These are phyloP conservation scores for Eimeria acervulina DNA, from an alignment of 169 alveolate species.

Conservation along the genomic window DNA sequence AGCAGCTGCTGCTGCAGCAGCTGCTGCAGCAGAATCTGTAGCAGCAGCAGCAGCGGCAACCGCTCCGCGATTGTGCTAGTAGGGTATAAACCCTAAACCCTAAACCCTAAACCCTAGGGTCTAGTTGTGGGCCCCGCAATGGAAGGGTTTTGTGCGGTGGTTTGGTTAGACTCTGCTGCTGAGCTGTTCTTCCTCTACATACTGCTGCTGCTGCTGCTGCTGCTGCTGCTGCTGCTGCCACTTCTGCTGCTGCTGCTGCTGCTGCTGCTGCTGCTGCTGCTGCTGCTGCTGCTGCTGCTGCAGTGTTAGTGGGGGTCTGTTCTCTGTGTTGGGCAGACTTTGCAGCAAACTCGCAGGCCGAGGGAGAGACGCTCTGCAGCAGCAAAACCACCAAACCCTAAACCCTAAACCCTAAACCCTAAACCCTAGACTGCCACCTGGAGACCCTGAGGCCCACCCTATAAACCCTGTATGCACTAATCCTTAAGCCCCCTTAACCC, in stretches of 20 bases:
- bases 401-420: slow-evolving; percentile 25
- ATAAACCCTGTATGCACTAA: neutral
- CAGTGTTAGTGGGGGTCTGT: neutral
- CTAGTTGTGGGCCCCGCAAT: too few relatives aligned
- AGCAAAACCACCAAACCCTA: neutral
- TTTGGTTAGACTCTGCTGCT: neutral
- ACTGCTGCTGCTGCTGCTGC: too few relatives aligned
- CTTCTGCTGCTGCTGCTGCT: slow-evolving; percentile 31
- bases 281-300: slow-evolving; percentile 64
- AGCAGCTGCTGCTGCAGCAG: too few relatives aligned
- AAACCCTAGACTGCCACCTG: too few relatives aligned
- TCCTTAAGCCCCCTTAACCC: neutral
- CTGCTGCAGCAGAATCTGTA: too few relatives aligned
- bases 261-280: slow-evolving; percentile 54
- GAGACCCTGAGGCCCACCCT: too few relatives aligned
- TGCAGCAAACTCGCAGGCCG: neutral
- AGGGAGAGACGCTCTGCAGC: neutral
- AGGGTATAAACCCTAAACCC: neutral
- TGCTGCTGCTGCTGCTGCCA: neutral
- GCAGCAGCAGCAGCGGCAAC: too few relatives aligned
- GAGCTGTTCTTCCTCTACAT: too few relatives aligned
- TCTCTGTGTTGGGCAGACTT: slow-evolving; percentile 8
- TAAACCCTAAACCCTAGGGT: too few relatives aligned
- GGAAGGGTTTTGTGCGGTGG: neutral
- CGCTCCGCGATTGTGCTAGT: too few relatives aligned